These are phyloP conservation scores for Cenchrus americanus DNA, from an alignment of 176 grass and related monocot genomes.

Conservation along the genomic window DNA sequence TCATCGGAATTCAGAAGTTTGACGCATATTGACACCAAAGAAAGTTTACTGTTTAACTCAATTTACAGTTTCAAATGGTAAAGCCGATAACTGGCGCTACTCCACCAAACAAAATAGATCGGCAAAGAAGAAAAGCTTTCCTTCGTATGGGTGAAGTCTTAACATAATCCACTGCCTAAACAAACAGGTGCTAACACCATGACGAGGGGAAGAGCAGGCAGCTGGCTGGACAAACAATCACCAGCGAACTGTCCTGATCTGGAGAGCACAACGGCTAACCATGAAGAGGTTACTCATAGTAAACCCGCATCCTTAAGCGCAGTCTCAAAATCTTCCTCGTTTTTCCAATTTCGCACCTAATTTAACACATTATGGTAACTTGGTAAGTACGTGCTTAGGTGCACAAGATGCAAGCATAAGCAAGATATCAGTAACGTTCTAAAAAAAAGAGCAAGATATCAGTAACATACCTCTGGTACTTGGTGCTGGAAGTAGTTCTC, in stretches of 20 bases:
- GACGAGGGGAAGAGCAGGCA: slow-evolving; percentile 18
- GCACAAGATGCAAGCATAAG: background rate
- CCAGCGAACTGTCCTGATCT: background rate
- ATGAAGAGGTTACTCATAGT: slow-evolving; percentile 42
- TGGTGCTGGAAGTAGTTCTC: slow-evolving; percentile 74
- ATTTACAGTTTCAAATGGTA: slow-evolving; percentile 29
- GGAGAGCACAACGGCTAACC: background rate
- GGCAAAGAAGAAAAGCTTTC: background rate
- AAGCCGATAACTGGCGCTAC: background rate
- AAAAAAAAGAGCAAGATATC: too few species aligned
- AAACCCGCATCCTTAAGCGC: slow-evolving; percentile 89
- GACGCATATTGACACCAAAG: too few species aligned
- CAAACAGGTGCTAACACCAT: background rate
- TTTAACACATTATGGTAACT: background rate
- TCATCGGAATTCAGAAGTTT: too few species aligned
- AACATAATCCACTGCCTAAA: slow-evolving; percentile 33
- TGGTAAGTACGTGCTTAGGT: background rate
- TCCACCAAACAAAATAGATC: background rate
- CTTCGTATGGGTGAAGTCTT: background rate
- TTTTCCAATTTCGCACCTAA: slow-evolving; percentile 77
- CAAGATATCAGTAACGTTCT: background rate
- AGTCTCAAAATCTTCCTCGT: slow-evolving; percentile 79
- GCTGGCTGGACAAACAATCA: slow-evolving; percentile 11
- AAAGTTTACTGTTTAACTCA: background rate
- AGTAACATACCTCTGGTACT: slow-evolving; percentile 63